phyloP scores from a whole-genome alignment of 139 green algal species.

The Micractinium sp. region DNA sequence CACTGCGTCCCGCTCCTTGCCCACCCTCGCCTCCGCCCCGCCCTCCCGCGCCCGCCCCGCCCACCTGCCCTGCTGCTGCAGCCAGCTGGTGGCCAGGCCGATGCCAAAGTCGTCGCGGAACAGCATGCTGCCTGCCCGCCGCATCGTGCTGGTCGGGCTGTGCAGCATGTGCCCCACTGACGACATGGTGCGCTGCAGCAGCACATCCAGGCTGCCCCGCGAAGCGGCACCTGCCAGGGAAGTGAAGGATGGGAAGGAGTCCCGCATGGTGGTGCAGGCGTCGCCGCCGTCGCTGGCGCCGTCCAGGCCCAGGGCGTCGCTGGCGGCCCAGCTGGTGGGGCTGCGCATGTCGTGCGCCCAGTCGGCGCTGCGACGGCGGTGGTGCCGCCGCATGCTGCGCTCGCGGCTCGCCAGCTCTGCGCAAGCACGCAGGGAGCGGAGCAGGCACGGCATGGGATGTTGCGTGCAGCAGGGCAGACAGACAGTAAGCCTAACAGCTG shows the following conservation, averaged over 20 bases:
- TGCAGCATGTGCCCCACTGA: conserved; percentile 19
- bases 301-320: not conserved
- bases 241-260: not conserved
- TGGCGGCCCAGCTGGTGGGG: not conserved
- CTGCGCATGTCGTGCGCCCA: conserved; percentile 21
- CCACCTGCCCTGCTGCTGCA: not conserved
- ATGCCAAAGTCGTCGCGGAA: conserved; percentile 44
- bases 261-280: not conserved
- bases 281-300: not conserved
- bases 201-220: conserved; percentile 20
- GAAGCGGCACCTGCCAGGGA: not conserved
- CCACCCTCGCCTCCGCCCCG: too few relatives aligned
- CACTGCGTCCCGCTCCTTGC: too few relatives aligned
- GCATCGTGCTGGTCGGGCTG: conserved; percentile 20
- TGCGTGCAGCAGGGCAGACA: too few relatives aligned
- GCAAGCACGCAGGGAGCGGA: not conserved
- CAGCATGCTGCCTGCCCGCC: conserved; percentile 21
- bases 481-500: not conserved
- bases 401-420: conserved; percentile 1
- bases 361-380: conserved; percentile 42
- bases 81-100: conserved; percentile 11
- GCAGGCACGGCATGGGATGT: not conserved
- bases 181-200: conserved; percentile 29
- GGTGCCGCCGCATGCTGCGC: conserved; percentile 21
- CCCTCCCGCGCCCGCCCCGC: not conserved